Percentiles rank a stretch among this genome's conserved stretches.
These are phyloP conservation scores for Teunomyces panamensis DNA, from an alignment of 805 yeast genomes.

Conservation along the genomic window DNA sequence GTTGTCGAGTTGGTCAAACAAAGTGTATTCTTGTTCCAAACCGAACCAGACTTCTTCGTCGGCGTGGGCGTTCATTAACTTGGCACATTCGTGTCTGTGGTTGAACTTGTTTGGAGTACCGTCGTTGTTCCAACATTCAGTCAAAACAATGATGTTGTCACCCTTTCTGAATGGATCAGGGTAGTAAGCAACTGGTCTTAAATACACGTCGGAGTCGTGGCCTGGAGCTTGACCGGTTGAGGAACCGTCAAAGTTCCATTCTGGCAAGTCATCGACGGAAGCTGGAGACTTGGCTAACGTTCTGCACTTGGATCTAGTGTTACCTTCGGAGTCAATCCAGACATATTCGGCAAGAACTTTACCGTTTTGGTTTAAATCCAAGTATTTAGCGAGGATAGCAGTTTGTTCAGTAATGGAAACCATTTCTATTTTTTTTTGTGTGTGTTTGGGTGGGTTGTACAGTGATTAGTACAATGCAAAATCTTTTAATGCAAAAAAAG, in stretches of 20 bases:
- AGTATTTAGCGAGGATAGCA: constrained; percentile 76
- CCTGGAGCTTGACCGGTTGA: constrained; percentile 99
- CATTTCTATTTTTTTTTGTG: constrained; percentile 16
- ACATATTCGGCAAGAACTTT: constrained; percentile 91
- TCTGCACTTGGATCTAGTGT: constrained; percentile 90
- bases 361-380: constrained; percentile 82
- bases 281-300: constrained; percentile 70
- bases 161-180: constrained; percentile 98
- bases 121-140: constrained; percentile 97
- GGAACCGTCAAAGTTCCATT: constrained; percentile 99
- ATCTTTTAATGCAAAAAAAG: neutral
- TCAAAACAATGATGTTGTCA: constrained; percentile 89
- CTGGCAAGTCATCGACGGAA: constrained; percentile 84
- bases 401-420: constrained; percentile 61
- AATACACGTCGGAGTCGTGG: constrained; percentile 89
- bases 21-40: constrained; percentile 97
- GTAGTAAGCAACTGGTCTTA: constrained; percentile 94
- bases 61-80: constrained; percentile 89
- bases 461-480: constrained; percentile 1
- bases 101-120: constrained; percentile 98
- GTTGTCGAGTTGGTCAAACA: constrained; percentile 85
- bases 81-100: constrained; percentile 96
- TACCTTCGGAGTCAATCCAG: constrained; percentile 95
- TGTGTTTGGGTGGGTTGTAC: neutral
- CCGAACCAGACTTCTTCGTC: constrained; percentile 93